phyloP scores from a whole-genome alignment of 257 asterid species.

The Rehmannia glutinosa region DNA sequence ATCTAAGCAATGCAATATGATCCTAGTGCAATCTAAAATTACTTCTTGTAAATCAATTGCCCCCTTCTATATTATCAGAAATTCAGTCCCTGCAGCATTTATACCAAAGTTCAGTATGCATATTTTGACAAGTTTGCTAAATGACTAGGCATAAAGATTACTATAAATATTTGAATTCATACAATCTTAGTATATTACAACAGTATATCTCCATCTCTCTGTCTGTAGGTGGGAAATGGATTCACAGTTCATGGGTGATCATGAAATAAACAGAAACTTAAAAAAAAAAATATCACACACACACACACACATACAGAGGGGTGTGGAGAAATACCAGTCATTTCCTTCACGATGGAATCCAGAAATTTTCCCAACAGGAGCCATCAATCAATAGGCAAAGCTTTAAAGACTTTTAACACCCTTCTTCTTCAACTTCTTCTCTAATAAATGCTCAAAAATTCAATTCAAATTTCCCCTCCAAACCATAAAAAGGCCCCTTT shows the following conservation, averaged over 20 bases:
- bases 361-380: constrained; percentile 64
- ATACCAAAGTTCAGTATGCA: neutral
- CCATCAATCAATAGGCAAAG: constrained; percentile 51
- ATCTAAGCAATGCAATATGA: too few relatives aligned
- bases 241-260: constrained; percentile 17
- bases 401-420: constrained; percentile 4
- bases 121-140: neutral
- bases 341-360: constrained; percentile 73
- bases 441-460: constrained; percentile 24
- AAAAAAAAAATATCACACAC: neutral
- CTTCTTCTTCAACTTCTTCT: neutral
- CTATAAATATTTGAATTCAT: neutral
- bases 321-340: constrained; percentile 56
- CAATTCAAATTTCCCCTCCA: constrained; percentile 32
- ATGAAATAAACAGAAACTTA: constrained; percentile 6
- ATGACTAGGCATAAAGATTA: neutral
- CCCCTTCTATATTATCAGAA: too few relatives aligned
- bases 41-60: too few relatives aligned
- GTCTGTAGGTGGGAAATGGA: neutral
- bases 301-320: neutral
- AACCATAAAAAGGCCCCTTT: constrained; percentile 14
- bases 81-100: too few relatives aligned
- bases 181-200: neutral
- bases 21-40: too few relatives aligned
- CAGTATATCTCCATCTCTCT: neutral